Evolutionary conservation across 345 rosid genomes (phyloP).

Genomic region (Nephelium lappaceum): DNA sequence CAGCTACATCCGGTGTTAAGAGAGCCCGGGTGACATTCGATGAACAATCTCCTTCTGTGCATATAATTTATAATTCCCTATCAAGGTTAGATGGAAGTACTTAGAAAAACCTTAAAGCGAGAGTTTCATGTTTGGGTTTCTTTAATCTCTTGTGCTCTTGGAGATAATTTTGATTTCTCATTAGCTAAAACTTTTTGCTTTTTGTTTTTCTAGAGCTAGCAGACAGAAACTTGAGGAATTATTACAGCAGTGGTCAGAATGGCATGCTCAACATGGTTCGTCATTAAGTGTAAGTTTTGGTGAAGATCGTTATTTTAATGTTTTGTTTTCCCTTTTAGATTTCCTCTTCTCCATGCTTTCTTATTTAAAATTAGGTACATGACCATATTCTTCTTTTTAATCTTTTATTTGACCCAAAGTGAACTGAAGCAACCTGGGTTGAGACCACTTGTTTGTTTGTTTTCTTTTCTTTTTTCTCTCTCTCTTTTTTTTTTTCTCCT

Average conservation of each 20-base stretch:
- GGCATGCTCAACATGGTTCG: slow-evolving; percentile 72
- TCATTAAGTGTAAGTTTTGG: slow-evolving; percentile 46
- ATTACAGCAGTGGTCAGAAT: slow-evolving; percentile 89
- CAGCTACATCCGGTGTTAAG: slow-evolving; percentile 73
- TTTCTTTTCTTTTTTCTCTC: no score
- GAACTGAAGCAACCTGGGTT: neutral
- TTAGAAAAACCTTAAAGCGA: slow-evolving; percentile 9
- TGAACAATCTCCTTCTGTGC: slow-evolving; percentile 74
- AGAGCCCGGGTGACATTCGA: slow-evolving; percentile 55
- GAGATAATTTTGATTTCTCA: slow-evolving; percentile 18
- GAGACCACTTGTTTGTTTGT: neutral
- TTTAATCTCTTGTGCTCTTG: slow-evolving; percentile 3
- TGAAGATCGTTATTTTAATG: neutral
- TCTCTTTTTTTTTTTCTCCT: neutral
- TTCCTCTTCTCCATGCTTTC: neutral
- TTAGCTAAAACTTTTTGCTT: slow-evolving; percentile 17
- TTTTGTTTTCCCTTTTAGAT: neutral
- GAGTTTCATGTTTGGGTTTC: slow-evolving; percentile 17
- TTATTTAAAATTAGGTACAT: slow-evolving; percentile 1
- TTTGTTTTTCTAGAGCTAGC: slow-evolving; percentile 64
- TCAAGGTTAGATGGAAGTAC: slow-evolving; percentile 65
- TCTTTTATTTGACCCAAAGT: neutral
- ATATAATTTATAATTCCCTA: slow-evolving; percentile 64
- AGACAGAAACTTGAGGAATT: slow-evolving; percentile 79
- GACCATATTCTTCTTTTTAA: neutral